Evolutionary conservation across 106 monocot genomes (phyloP), one percentile per base, ranked within the genome.

Genomic region (Acorus calamus): DNA sequence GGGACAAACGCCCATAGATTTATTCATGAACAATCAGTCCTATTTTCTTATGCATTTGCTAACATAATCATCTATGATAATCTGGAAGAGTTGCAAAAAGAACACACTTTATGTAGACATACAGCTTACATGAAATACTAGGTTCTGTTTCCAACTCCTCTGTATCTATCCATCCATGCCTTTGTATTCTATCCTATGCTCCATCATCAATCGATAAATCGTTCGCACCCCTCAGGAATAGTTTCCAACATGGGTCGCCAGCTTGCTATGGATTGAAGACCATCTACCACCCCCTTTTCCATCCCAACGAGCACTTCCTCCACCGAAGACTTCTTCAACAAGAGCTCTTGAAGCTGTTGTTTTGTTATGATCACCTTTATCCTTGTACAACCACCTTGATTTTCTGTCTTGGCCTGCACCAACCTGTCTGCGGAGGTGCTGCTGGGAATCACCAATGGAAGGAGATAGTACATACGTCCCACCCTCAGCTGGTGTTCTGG

Each of bases 331-430:
- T 1, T 42, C 71, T 49, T 42, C 6, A 57, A 55, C 8, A 72
- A 42, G 47, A 72, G 12, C 55, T 72, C 63, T 50, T 57, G 64
- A 49, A 72, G 63, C 56, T 72, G 71, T 3, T 72, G 63, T 49
- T 64, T 72, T 11, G 63, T 72, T 10, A 72, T 1, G 13, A 72
- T 56, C 46, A 72, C 61, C 49, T 72, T 72, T 4, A 72, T 64
- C 12, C 63, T 72, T 14, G n/a, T 72, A 3, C 56, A 44, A 11
- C 48, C 10, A n/a, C 42, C 9, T 42, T 42, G 8, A 7, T 45
- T 8, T 60, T 43, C 11, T 43, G 8, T 43, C 42, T 60, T 43
- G 11, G 41, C 60, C 11, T 28, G 28, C 28, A 28, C 28, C 28
- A 1, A 0, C 28, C 28, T 28, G 28, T 43, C 11, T 60, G 42